phyloP scores from a whole-genome alignment of 345 rosid genomes.

The Rubroshorea leprosula region DNA sequence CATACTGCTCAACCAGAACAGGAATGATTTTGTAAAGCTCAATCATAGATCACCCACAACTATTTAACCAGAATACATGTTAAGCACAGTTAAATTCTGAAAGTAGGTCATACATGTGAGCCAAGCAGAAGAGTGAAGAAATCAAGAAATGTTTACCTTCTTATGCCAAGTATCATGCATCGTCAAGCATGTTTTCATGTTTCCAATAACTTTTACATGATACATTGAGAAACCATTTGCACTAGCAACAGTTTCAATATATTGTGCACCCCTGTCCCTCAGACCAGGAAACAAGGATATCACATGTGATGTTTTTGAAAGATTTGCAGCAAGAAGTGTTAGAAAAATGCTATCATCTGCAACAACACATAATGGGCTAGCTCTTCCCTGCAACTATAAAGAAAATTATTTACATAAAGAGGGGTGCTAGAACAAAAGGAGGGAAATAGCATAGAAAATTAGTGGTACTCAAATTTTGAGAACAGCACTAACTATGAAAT shows the following conservation, averaged over 20 bases:
- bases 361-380: conserved; percentile 49
- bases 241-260: conserved; percentile 56
- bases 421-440: not conserved
- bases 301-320: conserved; percentile 45
- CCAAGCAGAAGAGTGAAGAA: conserved; percentile 2
- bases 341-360: conserved; percentile 81
- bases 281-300: conserved; percentile 70
- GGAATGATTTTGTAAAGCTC: not conserved
- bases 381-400: conserved; percentile 63
- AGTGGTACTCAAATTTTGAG: too few relatives aligned
- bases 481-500: too few relatives aligned
- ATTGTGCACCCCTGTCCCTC: conserved; percentile 48
- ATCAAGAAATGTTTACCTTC: conserved; percentile 44
- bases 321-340: conserved; percentile 48
- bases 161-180: conserved; percentile 40
- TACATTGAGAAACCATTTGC: conserved; percentile 58
- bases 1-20: too few relatives aligned
- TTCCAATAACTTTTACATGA: conserved; percentile 44
- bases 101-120: not conserved
- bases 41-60: too few relatives aligned
- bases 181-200: conserved; percentile 38
- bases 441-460: not conserved
- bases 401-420: conserved; percentile 3
- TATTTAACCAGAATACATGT: too few relatives aligned
- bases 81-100: not conserved